Evolutionary conservation across 2,329 filamentous ascomycete genomes (phyloP).

Genomic region (Xylaria sp.): DNA sequence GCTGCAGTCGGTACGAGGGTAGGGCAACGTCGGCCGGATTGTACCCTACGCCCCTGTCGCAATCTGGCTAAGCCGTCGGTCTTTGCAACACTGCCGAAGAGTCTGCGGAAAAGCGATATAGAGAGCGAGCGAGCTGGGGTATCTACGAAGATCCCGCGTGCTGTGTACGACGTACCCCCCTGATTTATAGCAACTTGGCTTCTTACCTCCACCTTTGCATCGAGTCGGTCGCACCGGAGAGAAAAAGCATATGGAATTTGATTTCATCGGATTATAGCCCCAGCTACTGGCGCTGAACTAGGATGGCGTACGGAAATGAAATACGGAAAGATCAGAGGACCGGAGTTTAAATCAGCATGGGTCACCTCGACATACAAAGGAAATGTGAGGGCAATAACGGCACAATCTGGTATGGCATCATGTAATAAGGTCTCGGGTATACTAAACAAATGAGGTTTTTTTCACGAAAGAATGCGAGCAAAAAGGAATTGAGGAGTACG

Average conservation of each 20-base stretch:
- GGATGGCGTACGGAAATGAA: constrained; percentile 27
- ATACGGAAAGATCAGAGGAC: constrained; percentile 18
- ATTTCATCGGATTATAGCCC: constrained; percentile 17
- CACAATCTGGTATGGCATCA: constrained; percentile 22
- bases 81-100: constrained; percentile 1
- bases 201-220: constrained; percentile 22
- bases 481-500: constrained; percentile 23
- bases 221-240: constrained; percentile 21
- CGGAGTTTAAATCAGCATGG: constrained; percentile 22
- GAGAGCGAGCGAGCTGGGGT: background rate
- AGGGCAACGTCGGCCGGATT: constrained; percentile 48
- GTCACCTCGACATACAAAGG: constrained; percentile 12
- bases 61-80: constrained; percentile 35
- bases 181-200: constrained; percentile 14
- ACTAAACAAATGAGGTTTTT: constrained; percentile 28
- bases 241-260: constrained; percentile 29
- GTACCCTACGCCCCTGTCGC: constrained; percentile 49
- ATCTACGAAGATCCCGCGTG: constrained; percentile 12
- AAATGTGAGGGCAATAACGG: constrained; percentile 23
- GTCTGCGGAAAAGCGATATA: constrained; percentile 2
- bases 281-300: constrained; percentile 15
- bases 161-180: constrained; percentile 12
- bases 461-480: constrained; percentile 16
- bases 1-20: constrained; percentile 49
- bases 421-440: constrained; percentile 25